Evolutionary conservation across 2,329 filamentous ascomycete genomes (phyloP).

Genomic region (Rhytidhysteron rufulum): DNA sequence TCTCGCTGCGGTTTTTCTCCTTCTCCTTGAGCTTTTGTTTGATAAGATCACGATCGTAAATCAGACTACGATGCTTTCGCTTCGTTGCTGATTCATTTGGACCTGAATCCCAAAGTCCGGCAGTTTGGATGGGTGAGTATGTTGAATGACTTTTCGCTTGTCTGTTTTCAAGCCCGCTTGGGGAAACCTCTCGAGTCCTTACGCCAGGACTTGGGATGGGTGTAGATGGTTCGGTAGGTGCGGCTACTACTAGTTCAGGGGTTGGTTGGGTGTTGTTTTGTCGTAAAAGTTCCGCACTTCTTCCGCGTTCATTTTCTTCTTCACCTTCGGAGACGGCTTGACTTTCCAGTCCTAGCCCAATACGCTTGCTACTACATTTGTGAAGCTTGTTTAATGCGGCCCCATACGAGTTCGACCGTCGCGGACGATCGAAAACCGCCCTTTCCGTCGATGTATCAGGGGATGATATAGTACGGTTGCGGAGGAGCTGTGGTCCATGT

Average conservation of each 20-base stretch:
- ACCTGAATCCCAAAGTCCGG: conserved; percentile 34
- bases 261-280: conserved; percentile 18
- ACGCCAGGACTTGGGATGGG: neutral
- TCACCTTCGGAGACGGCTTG: conserved; percentile 25
- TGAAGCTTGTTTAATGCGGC: conserved; percentile 22
- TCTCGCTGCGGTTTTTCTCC: conserved; percentile 3
- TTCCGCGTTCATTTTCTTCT: conserved; percentile 28
- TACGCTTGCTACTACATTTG: conserved; percentile 25
- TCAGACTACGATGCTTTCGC: conserved; percentile 28
- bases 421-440: conserved; percentile 10
- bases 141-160: conserved; percentile 25
- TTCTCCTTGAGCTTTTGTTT: conserved; percentile 4
- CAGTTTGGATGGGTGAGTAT: conserved; percentile 24
- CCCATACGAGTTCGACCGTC: conserved; percentile 32
- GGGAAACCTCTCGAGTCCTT: conserved; percentile 12
- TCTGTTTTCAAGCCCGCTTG: conserved; percentile 11
- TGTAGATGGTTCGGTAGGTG: conserved; percentile 9
- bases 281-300: conserved; percentile 26
- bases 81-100: conserved; percentile 25
- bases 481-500: too few relatives aligned
- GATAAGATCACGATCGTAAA: conserved; percentile 10
- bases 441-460: neutral
- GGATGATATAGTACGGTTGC: too few relatives aligned
- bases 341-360: conserved; percentile 24
- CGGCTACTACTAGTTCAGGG: conserved; percentile 12